Percentiles rank a stretch among this genome's conserved stretches.
These are phyloP conservation scores for Tulasnella sp. DNA, from an alignment of 768 basidiomycete genomes.

Conservation along the genomic window DNA sequence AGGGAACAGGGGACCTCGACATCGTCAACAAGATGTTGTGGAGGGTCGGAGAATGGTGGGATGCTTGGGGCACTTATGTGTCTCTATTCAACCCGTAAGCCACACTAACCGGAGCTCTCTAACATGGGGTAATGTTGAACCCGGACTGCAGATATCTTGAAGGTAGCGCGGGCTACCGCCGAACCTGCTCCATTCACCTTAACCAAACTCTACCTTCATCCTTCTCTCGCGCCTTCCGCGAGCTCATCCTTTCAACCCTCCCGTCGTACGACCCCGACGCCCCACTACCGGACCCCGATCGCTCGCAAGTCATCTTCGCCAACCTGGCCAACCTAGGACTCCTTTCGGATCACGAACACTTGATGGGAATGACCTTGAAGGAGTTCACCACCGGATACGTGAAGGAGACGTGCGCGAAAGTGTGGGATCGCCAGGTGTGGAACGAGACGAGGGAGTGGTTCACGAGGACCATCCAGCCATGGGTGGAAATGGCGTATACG, in stretches of 20 bases:
- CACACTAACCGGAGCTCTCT: neutral
- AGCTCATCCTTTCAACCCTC: conserved; percentile 58
- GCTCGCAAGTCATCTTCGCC: conserved; percentile 47
- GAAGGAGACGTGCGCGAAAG: conserved; percentile 46
- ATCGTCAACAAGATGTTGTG: conserved; percentile 44
- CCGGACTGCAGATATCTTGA: conserved; percentile 10
- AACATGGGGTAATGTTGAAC: neutral
- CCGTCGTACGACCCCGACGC: conserved; percentile 42
- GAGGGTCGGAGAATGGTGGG: conserved; percentile 59
- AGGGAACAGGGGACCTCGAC: conserved; percentile 37
- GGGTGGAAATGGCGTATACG: conserved; percentile 77
- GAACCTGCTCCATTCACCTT: conserved; percentile 6
- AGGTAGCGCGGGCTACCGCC: conserved; percentile 1
- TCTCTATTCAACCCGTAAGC: conserved; percentile 37
- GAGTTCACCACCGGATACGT: conserved; percentile 43
- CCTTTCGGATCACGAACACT: conserved; percentile 69
- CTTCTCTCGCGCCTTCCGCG: conserved; percentile 43
- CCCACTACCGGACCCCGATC: conserved; percentile 51
- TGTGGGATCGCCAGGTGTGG: conserved; percentile 60
- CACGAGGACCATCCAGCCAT: conserved; percentile 63
- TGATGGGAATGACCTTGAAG: conserved; percentile 35
- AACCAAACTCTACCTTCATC: conserved; percentile 1
- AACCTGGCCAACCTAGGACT: conserved; percentile 62
- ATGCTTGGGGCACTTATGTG: conserved; percentile 54
- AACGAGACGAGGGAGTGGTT: conserved; percentile 61